Base-by-base conservation (phyloP, 129 eudicot genomes). In the Artemisia annua region DNA sequence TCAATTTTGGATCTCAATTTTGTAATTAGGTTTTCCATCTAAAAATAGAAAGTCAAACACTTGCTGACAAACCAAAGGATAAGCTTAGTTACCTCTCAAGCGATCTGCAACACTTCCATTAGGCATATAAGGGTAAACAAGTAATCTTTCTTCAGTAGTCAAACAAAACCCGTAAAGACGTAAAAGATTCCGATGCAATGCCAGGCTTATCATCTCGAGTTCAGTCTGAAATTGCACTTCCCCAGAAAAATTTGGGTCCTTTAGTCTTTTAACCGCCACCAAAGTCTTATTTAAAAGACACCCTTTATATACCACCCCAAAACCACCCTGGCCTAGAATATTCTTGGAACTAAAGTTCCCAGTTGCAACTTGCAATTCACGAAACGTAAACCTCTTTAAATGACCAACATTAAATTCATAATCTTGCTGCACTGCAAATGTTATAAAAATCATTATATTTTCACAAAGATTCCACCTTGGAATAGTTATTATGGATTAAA, bases 21-120 rank as follows among this genome's bases (percentile, higher is more conserved):
- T 5, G 4, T 8, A 7, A 2, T 43, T 39, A 58, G 26, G 53
- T 67, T 76, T 35, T 26, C 19, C 70, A 60, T 35, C 43, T 35
- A 5, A 35, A 35, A 35, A 32, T 68, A 30, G 63, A 51, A 77
- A 67, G 62, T 58, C 63, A 58, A 48, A 61, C 59, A 5, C 56
- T 26, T 56, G 16, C 14, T 18, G 43, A 67, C 17, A 58, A 17
- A 77, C 48, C n/a, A 58, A 67, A 10, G 70, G 52, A 67, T 73
- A 39, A 63, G 44, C 53, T 54, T 63, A 13, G 14, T 63, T 72
- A 89, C 98, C 98, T 93, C 96, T 79, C 63, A 93, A 85, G 30
- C 96, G 92, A 85, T 93, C 98, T 2, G 97, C 99, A 52, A 95
- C 99, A 22, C 99, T 95, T 74, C 99, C 99, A 85, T 95, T 90